Base-by-base conservation (phyloP, 352 stramenopile genomes). In the Saprolegnia diclina region DNA sequence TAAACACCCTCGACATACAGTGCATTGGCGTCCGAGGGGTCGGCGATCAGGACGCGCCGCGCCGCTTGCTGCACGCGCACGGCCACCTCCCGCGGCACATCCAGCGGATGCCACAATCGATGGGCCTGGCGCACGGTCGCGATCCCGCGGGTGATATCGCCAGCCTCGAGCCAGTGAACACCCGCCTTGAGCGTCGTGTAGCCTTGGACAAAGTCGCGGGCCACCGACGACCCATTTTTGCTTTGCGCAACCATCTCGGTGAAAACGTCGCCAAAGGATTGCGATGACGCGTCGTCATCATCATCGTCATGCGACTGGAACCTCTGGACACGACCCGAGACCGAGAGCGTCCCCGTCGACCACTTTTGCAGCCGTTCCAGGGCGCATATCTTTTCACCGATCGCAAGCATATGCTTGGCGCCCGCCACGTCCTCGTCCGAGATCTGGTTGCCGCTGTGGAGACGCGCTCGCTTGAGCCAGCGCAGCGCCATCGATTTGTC, bases 401-500 rank as follows among this genome's bases (percentile, higher is more conserved):
- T 35, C 35, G 24, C 52, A 59, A 59, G 4, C 13, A 16, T 40
- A 7, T 59, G 16, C 35, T 59, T 59, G 24, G 52, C 29, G 29
- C 29, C 2, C 5, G 29, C 18, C 42, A 48, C 18, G 42, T 14
- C 42, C 4, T n/a, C 18, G 18, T 48, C 42, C 18, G 42, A n/a
- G 42, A n/a, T 48, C 10, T 14, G 42, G 42, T n/a, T 48, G 42
- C 13, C 52, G 35, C 11, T 35, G 24, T 59, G 52, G 19, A 35
- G 35, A 19, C 52, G 24, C 13, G 35, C 52, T 16, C 52, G 52
- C 9, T 59, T 59, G 35, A 59, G 52, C 52, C 52, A 59, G 16
- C 52, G 52, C 3, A 59, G 52, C 24, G 52, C 52, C 35, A 40
- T 16, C 3, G 35, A 7, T 9, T 59, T 59, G 52, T 59, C 52